These are phyloP conservation scores for Sporothrix dimorphospora DNA, from an alignment of 2,329 filamentous ascomycete genomes.

Conservation along the genomic window DNA sequence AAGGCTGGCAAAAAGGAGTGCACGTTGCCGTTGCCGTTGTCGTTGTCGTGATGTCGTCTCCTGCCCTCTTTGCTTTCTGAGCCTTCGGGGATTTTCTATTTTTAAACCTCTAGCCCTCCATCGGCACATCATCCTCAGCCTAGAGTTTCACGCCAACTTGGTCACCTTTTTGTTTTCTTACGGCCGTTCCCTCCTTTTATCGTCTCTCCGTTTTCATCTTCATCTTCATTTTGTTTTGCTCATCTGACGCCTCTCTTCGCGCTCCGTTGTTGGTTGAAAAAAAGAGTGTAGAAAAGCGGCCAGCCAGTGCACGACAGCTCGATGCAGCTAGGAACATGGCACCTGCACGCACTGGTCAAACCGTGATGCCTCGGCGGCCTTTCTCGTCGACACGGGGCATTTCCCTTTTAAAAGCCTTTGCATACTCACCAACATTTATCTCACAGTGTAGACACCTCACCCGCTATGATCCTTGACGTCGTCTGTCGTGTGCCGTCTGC, in stretches of 20 bases:
- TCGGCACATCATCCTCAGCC: slow-evolving; percentile 3
- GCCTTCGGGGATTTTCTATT: slow-evolving; percentile 8
- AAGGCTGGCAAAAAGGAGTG: background rate
- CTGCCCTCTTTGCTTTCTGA: background rate
- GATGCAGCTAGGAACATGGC: slow-evolving; percentile 6
- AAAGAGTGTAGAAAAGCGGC: background rate
- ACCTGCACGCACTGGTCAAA: slow-evolving; percentile 12
- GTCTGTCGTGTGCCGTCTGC: background rate
- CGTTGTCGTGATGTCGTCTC: background rate
- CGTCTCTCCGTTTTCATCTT: background rate
- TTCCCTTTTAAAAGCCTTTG: too few species aligned
- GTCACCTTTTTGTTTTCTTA: background rate
- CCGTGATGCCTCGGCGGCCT: background rate
- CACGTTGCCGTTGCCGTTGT: background rate
- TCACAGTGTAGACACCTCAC: background rate
- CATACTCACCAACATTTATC: too few species aligned
- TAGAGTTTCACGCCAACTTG: slow-evolving; percentile 21
- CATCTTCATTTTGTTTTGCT: background rate
- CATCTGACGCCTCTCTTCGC: background rate
- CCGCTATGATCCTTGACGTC: background rate
- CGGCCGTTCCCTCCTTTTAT: background rate
- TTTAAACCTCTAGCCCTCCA: background rate
- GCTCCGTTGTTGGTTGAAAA: background rate
- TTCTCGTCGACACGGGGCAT: background rate
- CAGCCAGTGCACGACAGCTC: slow-evolving; percentile 3